A percentile compares a stretch with the other conserved stretches of the same genome.
Evolutionary conservation across 306 rosid genomes (phyloP).

Genomic region (Casuarina glauca): DNA sequence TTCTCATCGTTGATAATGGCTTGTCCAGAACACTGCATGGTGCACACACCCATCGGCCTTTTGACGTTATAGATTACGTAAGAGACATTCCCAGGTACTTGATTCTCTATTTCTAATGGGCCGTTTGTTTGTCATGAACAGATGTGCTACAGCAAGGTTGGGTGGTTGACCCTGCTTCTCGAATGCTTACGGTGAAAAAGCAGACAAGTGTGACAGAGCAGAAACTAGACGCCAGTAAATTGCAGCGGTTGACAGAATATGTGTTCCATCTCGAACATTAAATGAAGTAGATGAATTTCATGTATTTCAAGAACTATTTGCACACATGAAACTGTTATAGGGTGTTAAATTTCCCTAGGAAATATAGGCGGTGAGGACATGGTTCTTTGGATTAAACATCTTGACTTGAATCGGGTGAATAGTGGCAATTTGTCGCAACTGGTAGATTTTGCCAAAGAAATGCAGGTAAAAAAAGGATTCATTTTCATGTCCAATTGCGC

Average conservation of each 20-base stretch:
- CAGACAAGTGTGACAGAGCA: slow-evolving; percentile 64
- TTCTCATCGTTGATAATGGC: neutral
- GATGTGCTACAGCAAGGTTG: slow-evolving; percentile 73
- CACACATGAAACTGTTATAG: slow-evolving; percentile 1
- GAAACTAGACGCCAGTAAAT: slow-evolving; percentile 75
- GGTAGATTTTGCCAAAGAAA: too few relatives aligned
- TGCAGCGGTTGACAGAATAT: slow-evolving; percentile 90
- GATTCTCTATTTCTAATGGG: slow-evolving; percentile 8
- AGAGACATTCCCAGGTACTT: neutral
- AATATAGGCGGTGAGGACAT: neutral
- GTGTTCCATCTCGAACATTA: slow-evolving; percentile 89
- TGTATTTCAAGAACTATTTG: neutral
- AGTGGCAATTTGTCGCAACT: neutral
- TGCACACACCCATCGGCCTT: neutral
- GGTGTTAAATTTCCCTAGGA: neutral
- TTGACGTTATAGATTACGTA: neutral
- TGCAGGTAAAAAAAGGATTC: too few relatives aligned
- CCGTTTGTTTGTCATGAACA: slow-evolving; percentile 32
- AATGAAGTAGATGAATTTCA: slow-evolving; percentile 22
- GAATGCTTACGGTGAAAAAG: slow-evolving; percentile 82
- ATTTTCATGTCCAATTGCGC: too few relatives aligned
- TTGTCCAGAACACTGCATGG: neutral
- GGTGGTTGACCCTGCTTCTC: slow-evolving; percentile 69
- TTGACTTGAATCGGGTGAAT: too few relatives aligned
- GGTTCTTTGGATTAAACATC: neutral